Evolutionary conservation across 2,329 filamentous ascomycete species (phyloP).

Genomic region (Dendryphion nanum): DNA sequence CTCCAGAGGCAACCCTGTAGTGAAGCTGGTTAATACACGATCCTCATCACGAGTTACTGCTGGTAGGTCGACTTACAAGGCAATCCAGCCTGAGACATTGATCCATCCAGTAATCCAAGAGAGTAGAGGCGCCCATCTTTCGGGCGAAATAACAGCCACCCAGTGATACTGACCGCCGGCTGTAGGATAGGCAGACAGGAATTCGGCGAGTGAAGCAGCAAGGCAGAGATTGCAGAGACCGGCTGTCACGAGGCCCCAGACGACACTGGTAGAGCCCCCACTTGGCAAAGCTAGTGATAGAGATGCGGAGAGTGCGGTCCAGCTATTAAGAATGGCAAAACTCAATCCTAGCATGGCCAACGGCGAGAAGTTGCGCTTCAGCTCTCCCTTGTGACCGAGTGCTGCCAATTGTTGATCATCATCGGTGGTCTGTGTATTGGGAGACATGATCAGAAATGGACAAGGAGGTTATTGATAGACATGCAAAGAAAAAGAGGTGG

Average conservation of each 20-base stretch:
- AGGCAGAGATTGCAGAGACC: conserved; percentile 67
- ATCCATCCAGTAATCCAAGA: conserved; percentile 74
- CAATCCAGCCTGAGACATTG: conserved; percentile 69
- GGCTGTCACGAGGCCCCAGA: conserved; percentile 64
- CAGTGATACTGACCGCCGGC: conserved; percentile 59
- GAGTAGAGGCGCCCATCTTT: conserved; percentile 59
- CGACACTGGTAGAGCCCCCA: conserved; percentile 67
- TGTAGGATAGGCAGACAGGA: conserved; percentile 63
- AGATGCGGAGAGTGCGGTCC: conserved; percentile 61
- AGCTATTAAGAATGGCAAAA: conserved; percentile 63
- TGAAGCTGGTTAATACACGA: no score
- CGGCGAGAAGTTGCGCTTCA: conserved; percentile 58
- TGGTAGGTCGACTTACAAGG: no score
- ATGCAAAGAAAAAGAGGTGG: conserved; percentile 1
- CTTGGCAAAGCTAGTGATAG: conserved; percentile 64
- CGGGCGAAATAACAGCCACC: conserved; percentile 65
- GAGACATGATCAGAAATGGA: conserved; percentile 17
- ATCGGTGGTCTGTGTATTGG: conserved; percentile 14
- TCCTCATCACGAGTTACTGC: no score
- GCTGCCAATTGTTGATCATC: conserved; percentile 37
- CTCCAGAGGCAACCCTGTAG: conserved; percentile 66
- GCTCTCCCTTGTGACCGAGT: conserved; percentile 58
- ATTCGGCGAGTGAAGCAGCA: conserved; percentile 68
- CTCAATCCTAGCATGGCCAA: conserved; percentile 62
- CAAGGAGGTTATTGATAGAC: not conserved